phyloP scores from a whole-genome alignment of 495 filamentous ascomycete genomes.

The Tuber magnatum region DNA sequence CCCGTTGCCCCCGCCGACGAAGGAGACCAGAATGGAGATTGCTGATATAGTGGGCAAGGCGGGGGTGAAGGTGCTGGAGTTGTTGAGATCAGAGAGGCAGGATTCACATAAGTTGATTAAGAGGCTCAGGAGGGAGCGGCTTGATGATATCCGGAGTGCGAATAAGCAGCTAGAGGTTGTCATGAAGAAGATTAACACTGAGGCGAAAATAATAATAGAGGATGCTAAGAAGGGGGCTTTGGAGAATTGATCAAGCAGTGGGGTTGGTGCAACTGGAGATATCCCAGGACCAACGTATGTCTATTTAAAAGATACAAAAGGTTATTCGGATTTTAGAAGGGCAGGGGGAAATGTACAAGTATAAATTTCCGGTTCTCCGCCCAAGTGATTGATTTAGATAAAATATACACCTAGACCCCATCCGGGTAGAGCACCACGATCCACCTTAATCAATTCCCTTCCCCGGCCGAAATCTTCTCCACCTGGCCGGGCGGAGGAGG shows the following conservation, averaged over 20 bases:
- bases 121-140: slow-evolving; percentile 19
- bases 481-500: neutral
- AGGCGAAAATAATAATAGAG: slow-evolving; percentile 36
- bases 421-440: neutral
- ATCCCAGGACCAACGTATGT: neutral
- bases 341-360: neutral
- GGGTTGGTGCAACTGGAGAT: neutral
- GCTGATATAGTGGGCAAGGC: slow-evolving; percentile 20
- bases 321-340: neutral
- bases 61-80: slow-evolving; percentile 35
- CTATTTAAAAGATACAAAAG: neutral
- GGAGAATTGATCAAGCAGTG: slow-evolving; percentile 9
- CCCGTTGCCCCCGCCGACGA: slow-evolving; percentile 38
- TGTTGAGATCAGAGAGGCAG: slow-evolving; percentile 34
- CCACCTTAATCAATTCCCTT: neutral
- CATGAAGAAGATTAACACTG: slow-evolving; percentile 29
- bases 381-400: neutral
- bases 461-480: neutral
- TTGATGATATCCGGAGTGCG: slow-evolving; percentile 38
- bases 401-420: neutral
- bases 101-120: slow-evolving; percentile 36
- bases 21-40: slow-evolving; percentile 21
- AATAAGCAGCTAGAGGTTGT: slow-evolving; percentile 39
- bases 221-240: slow-evolving; percentile 31
- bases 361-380: neutral